Percentiles rank a stretch among this genome's conserved stretches.
These are phyloP conservation scores for Boletus rubropictus DNA, from an alignment of 768 basidiomycete species.

Conservation along the genomic window DNA sequence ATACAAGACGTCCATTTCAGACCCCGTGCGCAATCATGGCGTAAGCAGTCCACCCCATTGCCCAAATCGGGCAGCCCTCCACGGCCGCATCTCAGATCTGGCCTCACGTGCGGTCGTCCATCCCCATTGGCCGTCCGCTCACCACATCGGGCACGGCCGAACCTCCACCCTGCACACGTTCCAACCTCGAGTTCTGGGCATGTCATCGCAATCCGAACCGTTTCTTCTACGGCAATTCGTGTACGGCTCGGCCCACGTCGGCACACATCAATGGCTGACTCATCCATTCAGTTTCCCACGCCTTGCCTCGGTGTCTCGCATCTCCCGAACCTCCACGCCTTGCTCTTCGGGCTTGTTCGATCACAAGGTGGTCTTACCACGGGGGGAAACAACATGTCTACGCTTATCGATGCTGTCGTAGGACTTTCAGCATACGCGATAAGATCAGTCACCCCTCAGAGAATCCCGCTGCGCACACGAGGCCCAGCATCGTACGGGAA, in stretches of 20 bases:
- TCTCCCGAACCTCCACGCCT: too few species aligned
- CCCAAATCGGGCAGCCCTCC: slow-evolving; percentile 13
- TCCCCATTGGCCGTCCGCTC: slow-evolving; percentile 5
- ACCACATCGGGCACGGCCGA: slow-evolving; percentile 10
- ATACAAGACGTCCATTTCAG: slow-evolving; percentile 21
- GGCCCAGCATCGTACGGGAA: slow-evolving; percentile 7
- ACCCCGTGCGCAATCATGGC: slow-evolving; percentile 27
- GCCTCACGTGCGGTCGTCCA: slow-evolving; percentile 20
- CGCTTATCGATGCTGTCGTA: too few species aligned
- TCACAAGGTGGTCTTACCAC: too few species aligned
- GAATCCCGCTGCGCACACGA: slow-evolving; percentile 10
- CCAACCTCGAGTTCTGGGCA: slow-evolving; percentile 27
- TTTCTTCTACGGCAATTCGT: neutral
- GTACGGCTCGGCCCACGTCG: neutral
- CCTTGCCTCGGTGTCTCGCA: slow-evolving; percentile 18
- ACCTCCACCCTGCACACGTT: slow-evolving; percentile 23
- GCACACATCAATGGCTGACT: slow-evolving; percentile 15
- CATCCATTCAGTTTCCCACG: too few species aligned
- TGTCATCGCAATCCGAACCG: slow-evolving; percentile 29
- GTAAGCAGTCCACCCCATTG: slow-evolving; percentile 17
- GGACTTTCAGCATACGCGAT: too few species aligned
- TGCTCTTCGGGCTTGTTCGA: too few species aligned
- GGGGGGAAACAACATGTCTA: too few species aligned
- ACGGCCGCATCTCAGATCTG: slow-evolving; percentile 28
- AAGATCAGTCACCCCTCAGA: slow-evolving; percentile 21